These are phyloP conservation scores for Eudorina sp. DNA, from an alignment of 139 green algal species.

Conservation along the genomic window DNA sequence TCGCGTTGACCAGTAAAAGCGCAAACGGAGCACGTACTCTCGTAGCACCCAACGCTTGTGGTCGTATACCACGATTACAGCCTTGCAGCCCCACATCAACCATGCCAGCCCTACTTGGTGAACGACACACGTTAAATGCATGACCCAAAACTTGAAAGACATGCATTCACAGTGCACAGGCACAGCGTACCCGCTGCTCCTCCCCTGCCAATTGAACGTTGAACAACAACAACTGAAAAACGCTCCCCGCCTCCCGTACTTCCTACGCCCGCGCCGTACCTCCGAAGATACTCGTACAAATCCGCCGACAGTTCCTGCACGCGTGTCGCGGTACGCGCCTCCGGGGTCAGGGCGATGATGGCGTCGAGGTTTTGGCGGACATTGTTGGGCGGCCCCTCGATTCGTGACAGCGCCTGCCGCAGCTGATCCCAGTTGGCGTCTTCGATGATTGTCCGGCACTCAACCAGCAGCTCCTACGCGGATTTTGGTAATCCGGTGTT, in stretches of 20 bases:
- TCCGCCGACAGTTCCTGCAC: slow-evolving; percentile 32
- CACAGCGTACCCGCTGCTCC: no score
- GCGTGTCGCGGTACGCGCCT: not conserved
- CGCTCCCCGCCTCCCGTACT: no score
- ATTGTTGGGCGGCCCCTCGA: slow-evolving; percentile 76
- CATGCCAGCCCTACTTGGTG: no score
- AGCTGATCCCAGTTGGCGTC: slow-evolving; percentile 60
- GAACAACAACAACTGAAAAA: not conserved
- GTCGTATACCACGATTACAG: no score
- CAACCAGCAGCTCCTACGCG: slow-evolving; percentile 53
- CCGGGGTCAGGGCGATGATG: slow-evolving; percentile 36
- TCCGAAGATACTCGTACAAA: slow-evolving; percentile 36
- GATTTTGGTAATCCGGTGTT: no score
- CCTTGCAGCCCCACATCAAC: no score
- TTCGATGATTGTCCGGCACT: slow-evolving; percentile 50
- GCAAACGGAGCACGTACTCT: no score
- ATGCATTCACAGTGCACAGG: no score
- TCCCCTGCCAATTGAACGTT: not conserved
- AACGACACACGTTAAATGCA: no score
- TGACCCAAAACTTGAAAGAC: no score
- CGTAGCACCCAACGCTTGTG: no score
- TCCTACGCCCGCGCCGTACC: not conserved
- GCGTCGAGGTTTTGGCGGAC: slow-evolving; percentile 57
- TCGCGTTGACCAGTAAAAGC: no score
- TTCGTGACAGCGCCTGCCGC: slow-evolving; percentile 28